Percentiles rank a stretch among this genome's conserved stretches.
phyloP scores from a whole-genome alignment of 768 basidiomycete species.

The Pleurotus eryngii region DNA sequence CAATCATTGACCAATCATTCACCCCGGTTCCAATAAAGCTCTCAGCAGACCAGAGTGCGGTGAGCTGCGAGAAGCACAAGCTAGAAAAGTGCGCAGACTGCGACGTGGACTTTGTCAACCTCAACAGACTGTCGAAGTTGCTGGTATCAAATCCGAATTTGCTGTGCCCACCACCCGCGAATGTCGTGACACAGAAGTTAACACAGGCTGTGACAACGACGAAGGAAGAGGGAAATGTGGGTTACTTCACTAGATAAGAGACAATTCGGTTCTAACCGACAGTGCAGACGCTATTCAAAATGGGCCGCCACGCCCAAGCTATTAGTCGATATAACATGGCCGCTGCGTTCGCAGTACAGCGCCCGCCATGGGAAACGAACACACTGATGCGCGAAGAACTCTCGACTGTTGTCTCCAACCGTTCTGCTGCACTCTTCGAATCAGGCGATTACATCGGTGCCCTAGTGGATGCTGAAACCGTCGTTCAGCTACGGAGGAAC shows the following conservation, averaged over 20 bases:
- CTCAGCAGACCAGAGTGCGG: constrained; percentile 48
- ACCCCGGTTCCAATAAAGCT: constrained; percentile 53
- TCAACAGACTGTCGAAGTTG: constrained; percentile 76
- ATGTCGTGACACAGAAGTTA: constrained; percentile 71
- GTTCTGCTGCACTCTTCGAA: constrained; percentile 84
- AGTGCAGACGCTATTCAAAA: constrained; percentile 74
- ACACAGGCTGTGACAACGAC: constrained; percentile 69
- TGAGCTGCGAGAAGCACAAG: constrained; percentile 64
- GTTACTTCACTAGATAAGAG: constrained; percentile 22
- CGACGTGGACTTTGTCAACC: constrained; percentile 63
- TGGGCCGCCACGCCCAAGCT: constrained; percentile 63
- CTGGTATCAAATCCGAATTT: constrained; percentile 68
- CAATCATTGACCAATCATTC: constrained; percentile 74
- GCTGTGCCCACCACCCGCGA: constrained; percentile 78
- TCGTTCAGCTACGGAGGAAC: constrained; percentile 75
- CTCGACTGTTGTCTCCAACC: constrained; percentile 85
- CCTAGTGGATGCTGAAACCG: constrained; percentile 86
- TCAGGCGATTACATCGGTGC: constrained; percentile 73
- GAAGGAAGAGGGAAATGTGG: constrained; percentile 94
- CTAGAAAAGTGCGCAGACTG: constrained; percentile 75
- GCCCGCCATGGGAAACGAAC: constrained; percentile 89
- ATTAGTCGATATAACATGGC: constrained; percentile 79
- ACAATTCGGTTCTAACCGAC: constrained; percentile 14
- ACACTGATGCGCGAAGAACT: constrained; percentile 86
- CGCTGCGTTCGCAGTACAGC: constrained; percentile 69